Evolutionary conservation across 1,139 yeast species (phyloP), one percentile per base, ranked within the genome.

Genomic region (Candida albicans): DNA sequence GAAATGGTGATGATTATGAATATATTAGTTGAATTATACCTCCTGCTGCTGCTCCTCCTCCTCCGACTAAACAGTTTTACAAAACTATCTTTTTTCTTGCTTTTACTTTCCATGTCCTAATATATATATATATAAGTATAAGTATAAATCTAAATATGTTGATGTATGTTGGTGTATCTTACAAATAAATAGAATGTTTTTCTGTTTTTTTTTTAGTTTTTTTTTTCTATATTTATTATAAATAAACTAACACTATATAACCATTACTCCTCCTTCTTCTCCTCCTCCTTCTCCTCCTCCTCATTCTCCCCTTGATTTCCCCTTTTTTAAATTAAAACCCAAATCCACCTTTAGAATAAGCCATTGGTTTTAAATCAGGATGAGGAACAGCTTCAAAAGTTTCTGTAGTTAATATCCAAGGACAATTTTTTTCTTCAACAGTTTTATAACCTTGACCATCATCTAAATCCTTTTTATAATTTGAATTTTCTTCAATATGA

Each of bases 321-420:
- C n/a, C n/a, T n/a, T n/a, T n/a, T n/a, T n/a, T n/a, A n/a, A 24
- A n/a, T 47, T 60, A 72, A 47, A 67, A 74, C 1, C 79, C 79
- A 49, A 75, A 72, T 25, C 77, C 77, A 45, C 77, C 76, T 61
- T 81, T 82, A n/a, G 95, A 85, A 60, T 91, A 91, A 1, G 96
- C 96, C 99, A 93, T 93, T 39, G 99, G 98, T 56, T 85, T 88
- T 48, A 93, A 70, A 53, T 86, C 84, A 2, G 99, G 99, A 65
- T 93, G 99, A 27, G 86, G 82, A 14, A 87, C 96, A 1, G 96
- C 97, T 30, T 68, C 76, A 62, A 88, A 91, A 2, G 80, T 79
- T 49, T 75, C 75, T 42, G 73, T 77, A 4, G 77, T 67, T 52
- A 87, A 67, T 2, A 43, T 51, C 78, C 78, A 73, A n/a, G 77